phyloP scores from a whole-genome alignment of 1,139 yeast species.

The Zygotorulaspora mrakii region DNA sequence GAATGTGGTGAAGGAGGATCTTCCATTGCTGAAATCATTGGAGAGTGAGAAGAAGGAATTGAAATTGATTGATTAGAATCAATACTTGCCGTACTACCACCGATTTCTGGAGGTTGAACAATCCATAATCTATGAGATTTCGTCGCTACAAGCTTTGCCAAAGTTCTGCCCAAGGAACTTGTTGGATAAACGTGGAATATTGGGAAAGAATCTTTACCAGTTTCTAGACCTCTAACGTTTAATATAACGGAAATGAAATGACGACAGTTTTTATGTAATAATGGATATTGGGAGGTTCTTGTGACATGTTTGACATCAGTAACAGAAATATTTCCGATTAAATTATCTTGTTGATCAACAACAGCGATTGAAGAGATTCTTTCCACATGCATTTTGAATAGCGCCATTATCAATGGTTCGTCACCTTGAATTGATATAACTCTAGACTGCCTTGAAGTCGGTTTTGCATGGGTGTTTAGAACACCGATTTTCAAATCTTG shows the following conservation, averaged over 20 bases:
- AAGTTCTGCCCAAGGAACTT: conserved; percentile 78
- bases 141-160: conserved; percentile 94
- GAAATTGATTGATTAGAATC: conserved; percentile 7
- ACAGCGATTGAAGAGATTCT: conserved; percentile 91
- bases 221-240: conserved; percentile 79
- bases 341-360: conserved; percentile 69
- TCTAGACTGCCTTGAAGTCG: conserved; percentile 35
- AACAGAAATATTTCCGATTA: conserved; percentile 88
- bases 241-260: conserved; percentile 84
- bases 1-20: conserved; percentile 24
- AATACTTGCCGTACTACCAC: conserved; percentile 10
- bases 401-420: conserved; percentile 79
- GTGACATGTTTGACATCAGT: conserved; percentile 89
- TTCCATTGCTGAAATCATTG: conserved; percentile 26
- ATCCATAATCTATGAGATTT: conserved; percentile 92
- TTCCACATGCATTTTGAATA: conserved; percentile 76
- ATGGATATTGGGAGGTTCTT: conserved; percentile 75
- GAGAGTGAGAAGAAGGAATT: conserved; percentile 19
- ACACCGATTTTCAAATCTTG: conserved; percentile 35
- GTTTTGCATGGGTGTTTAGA: conserved; percentile 29
- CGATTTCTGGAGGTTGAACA: conserved; percentile 52
- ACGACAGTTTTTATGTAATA: conserved; percentile 75
- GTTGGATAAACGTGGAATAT: conserved; percentile 84
- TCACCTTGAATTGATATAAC: conserved; percentile 85
- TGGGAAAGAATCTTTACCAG: conserved; percentile 90